Evolutionary conservation across 2,329 filamentous ascomycete species (phyloP), one percentile per base, ranked within the genome.

Genomic region (Colletotrichum gloeosporioides): DNA sequence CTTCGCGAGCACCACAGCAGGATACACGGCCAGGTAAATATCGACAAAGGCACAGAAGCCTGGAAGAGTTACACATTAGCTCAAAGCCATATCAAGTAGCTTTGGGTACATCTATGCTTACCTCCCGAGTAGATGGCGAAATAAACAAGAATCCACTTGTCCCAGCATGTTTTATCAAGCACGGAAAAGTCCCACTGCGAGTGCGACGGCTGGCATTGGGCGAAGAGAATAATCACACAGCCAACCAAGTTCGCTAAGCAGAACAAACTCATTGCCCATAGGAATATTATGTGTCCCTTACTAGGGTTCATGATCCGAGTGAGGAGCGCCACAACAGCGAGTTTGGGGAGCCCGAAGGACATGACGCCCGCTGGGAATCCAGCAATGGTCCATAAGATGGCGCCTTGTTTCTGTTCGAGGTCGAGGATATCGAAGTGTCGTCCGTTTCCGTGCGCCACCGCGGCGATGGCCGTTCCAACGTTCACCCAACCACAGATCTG

Each of bases 1-100:
- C 9, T 79, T 79, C 53, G 77, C 84, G 0, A 88, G 80, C 1
- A 87, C 82, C 4, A 84, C 65, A 4, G 83, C 82, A 1, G 86
- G 86, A 49, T 87, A 88, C 1, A 87, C 77, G 18, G 86, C 85
- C 7, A 88, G 82, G 67, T 88, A 88, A 1, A 87, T 78, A 75
- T 88, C 86, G n/a, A 84, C 81, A 29, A 83, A 78, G 2, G 81
- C 84, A 16, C 83, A 86, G 22, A 84, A 78, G 0, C 79, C 83
- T 85, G 64, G 16, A 6, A 5, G 6, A n/a, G 2, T 16, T 6
- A 3, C 44, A 2, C 5, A 0, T 63, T 57, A 62, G 36, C 9
- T 25, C 5, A 6, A 3, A 25, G 2, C 9, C 4, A 6, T 22
- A 12, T 1, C 57, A 4, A 22, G 18, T 7, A 12, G 44, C 5